Evolutionary conservation across 768 basidiomycete genomes (phyloP).

Genomic region (Termitomyces sp.): DNA sequence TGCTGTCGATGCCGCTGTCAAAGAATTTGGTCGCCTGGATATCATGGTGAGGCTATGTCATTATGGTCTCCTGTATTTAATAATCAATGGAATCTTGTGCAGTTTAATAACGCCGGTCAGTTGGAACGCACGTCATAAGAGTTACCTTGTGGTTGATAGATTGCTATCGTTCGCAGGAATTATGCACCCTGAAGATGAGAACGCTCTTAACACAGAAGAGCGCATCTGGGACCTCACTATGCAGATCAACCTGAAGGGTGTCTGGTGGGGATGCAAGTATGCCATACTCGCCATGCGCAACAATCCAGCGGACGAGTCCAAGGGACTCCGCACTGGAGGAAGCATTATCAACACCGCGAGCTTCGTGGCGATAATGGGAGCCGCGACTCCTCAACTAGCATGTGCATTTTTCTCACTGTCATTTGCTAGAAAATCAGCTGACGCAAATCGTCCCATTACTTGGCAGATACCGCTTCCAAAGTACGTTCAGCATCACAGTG

Average conservation of each 20-base stretch:
- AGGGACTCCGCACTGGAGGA: slow-evolving; percentile 77
- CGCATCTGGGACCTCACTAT: slow-evolving; percentile 93
- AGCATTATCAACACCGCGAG: slow-evolving; percentile 98
- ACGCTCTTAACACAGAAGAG: slow-evolving; percentile 95
- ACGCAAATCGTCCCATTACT: slow-evolving; percentile 10
- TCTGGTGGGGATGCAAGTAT: slow-evolving; percentile 99
- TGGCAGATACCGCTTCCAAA: slow-evolving; percentile 90
- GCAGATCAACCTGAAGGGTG: slow-evolving; percentile 96
- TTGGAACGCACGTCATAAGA: not conserved
- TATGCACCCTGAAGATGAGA: slow-evolving; percentile 95
- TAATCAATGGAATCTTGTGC: slow-evolving; percentile 2
- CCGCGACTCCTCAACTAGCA: slow-evolving; percentile 97
- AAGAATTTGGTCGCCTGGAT: slow-evolving; percentile 90
- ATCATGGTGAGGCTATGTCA: slow-evolving; percentile 70
- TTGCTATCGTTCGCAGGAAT: slow-evolving; percentile 55
- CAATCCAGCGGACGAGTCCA: slow-evolving; percentile 79
- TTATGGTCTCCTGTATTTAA: not conserved
- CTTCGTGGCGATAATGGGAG: slow-evolving; percentile 94
- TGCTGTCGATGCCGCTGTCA: slow-evolving; percentile 75
- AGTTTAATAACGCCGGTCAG: slow-evolving; percentile 93
- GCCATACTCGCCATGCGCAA: slow-evolving; percentile 95
- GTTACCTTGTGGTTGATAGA: not conserved
- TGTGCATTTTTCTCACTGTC: slow-evolving; percentile 51
- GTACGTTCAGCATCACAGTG: slow-evolving; percentile 29
- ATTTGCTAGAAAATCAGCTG: slow-evolving; percentile 4